Percentiles rank a stretch among this genome's conserved stretches.
phyloP scores from a whole-genome alignment of 202 grass and related monocot genomes.

The Digitaria exilis region DNA sequence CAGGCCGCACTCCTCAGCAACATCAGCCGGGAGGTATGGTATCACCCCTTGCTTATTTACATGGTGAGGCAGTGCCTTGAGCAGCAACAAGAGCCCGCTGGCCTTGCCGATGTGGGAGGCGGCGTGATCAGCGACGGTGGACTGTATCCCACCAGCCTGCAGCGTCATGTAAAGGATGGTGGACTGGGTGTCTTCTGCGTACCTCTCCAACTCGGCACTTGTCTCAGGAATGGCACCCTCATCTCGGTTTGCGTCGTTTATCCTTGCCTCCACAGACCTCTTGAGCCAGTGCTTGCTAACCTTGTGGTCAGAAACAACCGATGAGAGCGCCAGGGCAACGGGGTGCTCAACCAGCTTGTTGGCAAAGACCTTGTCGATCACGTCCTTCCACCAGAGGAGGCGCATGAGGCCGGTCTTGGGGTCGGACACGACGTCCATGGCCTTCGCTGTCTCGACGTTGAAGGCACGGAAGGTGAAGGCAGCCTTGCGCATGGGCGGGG shows the following conservation, averaged over 20 bases:
- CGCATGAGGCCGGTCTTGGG: conserved; percentile 83
- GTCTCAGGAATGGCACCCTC: conserved; percentile 56
- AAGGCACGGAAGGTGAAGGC: conserved; percentile 81
- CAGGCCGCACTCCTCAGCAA: conserved; percentile 68
- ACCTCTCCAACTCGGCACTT: conserved; percentile 70
- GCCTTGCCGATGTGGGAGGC: conserved; percentile 91
- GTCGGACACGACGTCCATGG: conserved; percentile 74
- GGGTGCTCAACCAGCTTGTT: conserved; percentile 80
- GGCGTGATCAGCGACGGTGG: conserved; percentile 74
- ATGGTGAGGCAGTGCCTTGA: conserved; percentile 92
- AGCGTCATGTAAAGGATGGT: conserved; percentile 85
- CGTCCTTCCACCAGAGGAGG: conserved; percentile 91
- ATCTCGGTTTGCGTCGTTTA: conserved; percentile 74
- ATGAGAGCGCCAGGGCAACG: conserved; percentile 64
- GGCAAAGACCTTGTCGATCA: conserved; percentile 64
- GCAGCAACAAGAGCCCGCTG: conserved; percentile 69
- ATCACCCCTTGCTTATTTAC: conserved; percentile 66
- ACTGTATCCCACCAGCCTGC: conserved; percentile 76
- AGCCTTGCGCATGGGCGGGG: conserved; percentile 61
- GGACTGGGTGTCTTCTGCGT: conserved; percentile 84
- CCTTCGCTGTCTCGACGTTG: conserved; percentile 83
- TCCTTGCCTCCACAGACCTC: conserved; percentile 80
- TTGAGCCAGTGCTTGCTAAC: conserved; percentile 97
- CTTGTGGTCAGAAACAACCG: conserved; percentile 52
- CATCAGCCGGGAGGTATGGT: conserved; percentile 65